Percentiles rank a stretch among this genome's conserved stretches.
Evolutionary conservation across 257 asterid genomes (phyloP).

Genomic region (Verbena officinalis): DNA sequence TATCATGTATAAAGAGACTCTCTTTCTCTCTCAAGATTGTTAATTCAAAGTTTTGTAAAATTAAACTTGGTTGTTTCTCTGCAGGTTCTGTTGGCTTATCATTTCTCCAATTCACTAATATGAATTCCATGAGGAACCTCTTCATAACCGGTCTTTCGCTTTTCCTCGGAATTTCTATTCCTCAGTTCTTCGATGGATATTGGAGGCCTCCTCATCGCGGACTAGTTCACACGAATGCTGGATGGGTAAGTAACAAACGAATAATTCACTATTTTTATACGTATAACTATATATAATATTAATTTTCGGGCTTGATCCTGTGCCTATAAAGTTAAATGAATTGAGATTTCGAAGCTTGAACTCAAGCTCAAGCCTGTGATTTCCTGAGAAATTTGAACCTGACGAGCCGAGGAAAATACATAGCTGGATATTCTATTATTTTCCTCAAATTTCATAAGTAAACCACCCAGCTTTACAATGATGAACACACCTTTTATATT

Average conservation of each 20-base stretch:
- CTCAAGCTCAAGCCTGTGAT: too few species aligned
- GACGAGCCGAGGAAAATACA: too few species aligned
- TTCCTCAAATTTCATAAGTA: too few species aligned
- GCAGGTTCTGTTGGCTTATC: slow-evolving; percentile 97
- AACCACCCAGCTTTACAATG: too few species aligned
- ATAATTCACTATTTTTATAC: too few species aligned
- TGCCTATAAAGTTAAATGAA: too few species aligned
- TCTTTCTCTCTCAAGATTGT: slow-evolving; percentile 3
- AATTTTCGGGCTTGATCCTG: too few species aligned
- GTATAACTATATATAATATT: too few species aligned
- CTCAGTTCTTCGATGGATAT: slow-evolving; percentile 79
- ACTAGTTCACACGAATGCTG: slow-evolving; percentile 84
- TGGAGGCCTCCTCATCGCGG: slow-evolving; percentile 70
- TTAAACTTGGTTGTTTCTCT: slow-evolving; percentile 7
- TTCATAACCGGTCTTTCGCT: slow-evolving; percentile 87
- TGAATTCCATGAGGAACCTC: slow-evolving; percentile 99
- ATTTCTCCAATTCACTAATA: slow-evolving; percentile 95
- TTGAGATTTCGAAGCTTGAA: too few species aligned
- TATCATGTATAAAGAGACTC: background rate
- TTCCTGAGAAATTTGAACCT: too few species aligned
- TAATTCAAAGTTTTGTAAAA: background rate
- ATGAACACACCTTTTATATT: too few species aligned
- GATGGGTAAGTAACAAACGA: slow-evolving; percentile 86
- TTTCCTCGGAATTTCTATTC: slow-evolving; percentile 94
- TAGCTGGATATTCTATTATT: too few species aligned